Conservation (phyloP, 345 rosid species). For the Passiflora organensis region DNA sequence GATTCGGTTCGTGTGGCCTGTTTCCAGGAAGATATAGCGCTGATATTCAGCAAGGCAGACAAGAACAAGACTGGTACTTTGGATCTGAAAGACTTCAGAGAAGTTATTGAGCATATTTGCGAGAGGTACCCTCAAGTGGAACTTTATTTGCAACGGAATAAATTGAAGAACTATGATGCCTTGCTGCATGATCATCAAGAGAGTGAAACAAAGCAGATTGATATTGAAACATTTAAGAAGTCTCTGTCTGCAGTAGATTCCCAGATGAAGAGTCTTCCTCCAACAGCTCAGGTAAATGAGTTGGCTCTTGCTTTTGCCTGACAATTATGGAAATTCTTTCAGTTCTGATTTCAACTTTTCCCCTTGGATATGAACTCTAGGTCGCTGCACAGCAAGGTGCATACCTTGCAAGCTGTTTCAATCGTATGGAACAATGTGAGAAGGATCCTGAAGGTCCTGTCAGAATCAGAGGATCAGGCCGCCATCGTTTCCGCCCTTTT, state of each 20-base stretch:
- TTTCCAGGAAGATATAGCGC: constrained; percentile 64
- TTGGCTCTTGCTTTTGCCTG: neutral
- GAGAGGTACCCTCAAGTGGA: constrained; percentile 79
- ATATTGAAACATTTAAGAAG: constrained; percentile 50
- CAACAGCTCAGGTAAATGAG: constrained; percentile 73
- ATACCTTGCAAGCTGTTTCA: constrained; percentile 75
- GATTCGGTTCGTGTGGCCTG: neutral
- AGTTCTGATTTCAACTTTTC: neutral
- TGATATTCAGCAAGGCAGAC: constrained; percentile 70
- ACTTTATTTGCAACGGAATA: constrained; percentile 56
- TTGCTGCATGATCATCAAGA: constrained; percentile 44
- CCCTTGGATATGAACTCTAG: constrained; percentile 17
- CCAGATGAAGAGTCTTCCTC: constrained; percentile 75
- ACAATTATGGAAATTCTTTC: neutral
- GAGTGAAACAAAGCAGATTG: constrained; percentile 28
- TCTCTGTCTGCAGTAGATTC: constrained; percentile 68
- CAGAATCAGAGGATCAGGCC: constrained; percentile 62
- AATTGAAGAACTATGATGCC: constrained; percentile 37
- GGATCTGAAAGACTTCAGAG: constrained; percentile 43
- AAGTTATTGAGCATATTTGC: constrained; percentile 55
- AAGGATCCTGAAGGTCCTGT: constrained; percentile 73
- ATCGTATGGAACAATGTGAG: constrained; percentile 58
- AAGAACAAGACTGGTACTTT: constrained; percentile 40
- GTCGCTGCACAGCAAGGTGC: constrained; percentile 76
- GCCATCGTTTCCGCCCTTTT: constrained; percentile 69